Percentiles rank a stretch among this genome's conserved stretches.
Evolutionary conservation across 2,329 filamentous ascomycete genomes (phyloP).

Genomic region (Karstenula rhodostoma): DNA sequence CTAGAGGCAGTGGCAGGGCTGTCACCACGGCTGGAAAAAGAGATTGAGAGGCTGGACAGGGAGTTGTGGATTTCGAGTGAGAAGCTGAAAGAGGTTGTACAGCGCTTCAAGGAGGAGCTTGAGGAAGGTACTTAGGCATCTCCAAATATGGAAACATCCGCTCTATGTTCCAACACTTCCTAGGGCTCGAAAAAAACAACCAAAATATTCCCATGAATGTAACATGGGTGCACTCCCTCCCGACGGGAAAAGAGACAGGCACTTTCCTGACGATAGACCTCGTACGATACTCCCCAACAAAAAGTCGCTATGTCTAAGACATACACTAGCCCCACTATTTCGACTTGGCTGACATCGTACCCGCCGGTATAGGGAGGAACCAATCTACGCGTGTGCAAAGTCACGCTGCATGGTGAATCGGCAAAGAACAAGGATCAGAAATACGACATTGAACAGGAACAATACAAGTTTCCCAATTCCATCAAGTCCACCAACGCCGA

Average conservation of each 20-base stretch:
- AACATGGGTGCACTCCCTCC: constrained; percentile 92
- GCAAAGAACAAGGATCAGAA: constrained; percentile 70
- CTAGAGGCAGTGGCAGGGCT: constrained; percentile 28
- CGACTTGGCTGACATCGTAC: too few relatives aligned
- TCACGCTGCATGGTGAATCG: constrained; percentile 84
- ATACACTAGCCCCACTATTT: too few relatives aligned
- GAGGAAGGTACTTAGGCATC: constrained; percentile 28
- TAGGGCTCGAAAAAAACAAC: constrained; percentile 23
- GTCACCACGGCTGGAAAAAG: constrained; percentile 28
- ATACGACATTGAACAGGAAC: constrained; percentile 80
- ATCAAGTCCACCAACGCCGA: constrained; percentile 85
- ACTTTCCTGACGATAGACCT: constrained; percentile 92
- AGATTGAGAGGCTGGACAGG: constrained; percentile 30
- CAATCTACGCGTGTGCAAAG: constrained; percentile 93
- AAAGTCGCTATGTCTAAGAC: too few relatives aligned
- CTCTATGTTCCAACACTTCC: not conserved
- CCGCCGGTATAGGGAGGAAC: too few relatives aligned
- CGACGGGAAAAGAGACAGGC: constrained; percentile 85
- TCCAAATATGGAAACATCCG: not conserved
- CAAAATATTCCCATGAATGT: constrained; percentile 81
- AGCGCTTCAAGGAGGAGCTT: constrained; percentile 33
- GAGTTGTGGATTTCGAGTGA: constrained; percentile 32
- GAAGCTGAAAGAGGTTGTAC: constrained; percentile 35
- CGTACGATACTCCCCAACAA: too few relatives aligned
- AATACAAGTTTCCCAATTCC: constrained; percentile 93